Base-by-base conservation (phyloP, 805 yeast genomes). In the Wickerhamomyces subpelliculosus region DNA sequence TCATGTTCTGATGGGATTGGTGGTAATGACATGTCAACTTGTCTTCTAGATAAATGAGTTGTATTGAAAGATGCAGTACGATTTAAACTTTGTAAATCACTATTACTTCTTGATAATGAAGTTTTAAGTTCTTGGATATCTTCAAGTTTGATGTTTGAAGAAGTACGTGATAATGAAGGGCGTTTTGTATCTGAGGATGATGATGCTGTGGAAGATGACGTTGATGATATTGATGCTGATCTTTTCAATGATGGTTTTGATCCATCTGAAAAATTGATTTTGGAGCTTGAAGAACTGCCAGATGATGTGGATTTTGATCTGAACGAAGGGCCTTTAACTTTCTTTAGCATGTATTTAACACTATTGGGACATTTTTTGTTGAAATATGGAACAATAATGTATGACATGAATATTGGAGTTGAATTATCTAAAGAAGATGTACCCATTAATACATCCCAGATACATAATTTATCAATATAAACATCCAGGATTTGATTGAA, bases 331-430 rank as follows among this genome's bases (percentile, higher is more conserved):
- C 72, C 73, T 41, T 72, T 75, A 34, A 76, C 60, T 38, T 67
- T 71, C 17, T 64, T 64, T 6, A 73, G 59, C 18, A 75, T 57
- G 41, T 66, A 68, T 35, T 64, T 65, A 8, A 73, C 66, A 4
- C 71, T 56, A 29, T 58, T 47, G 0, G 83, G 82, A 4, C 74
- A 54, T 41, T 60, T 67, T 39, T 67, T 68, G 35, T 63, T 70
- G 49, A 63, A 78, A 52, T 68, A 74, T 0, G 83, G 82, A 1
- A 76, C 63, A 3, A 78, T 41, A 8, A 76, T 73, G 43, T 69
- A 70, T 4, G 68, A 73, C 27, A 73, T 54, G 47, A 74, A 77
- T 4, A 75, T 78, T 16, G 55, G 45, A 0, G 70, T 58, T 12
- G 70, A 64, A 7, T 64, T 57, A 32, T 68, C 73, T 11, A 53